Conservation (phyloP, 2,329 filamentous ascomycete genomes). For the Delphinella strobiligena region DNA sequence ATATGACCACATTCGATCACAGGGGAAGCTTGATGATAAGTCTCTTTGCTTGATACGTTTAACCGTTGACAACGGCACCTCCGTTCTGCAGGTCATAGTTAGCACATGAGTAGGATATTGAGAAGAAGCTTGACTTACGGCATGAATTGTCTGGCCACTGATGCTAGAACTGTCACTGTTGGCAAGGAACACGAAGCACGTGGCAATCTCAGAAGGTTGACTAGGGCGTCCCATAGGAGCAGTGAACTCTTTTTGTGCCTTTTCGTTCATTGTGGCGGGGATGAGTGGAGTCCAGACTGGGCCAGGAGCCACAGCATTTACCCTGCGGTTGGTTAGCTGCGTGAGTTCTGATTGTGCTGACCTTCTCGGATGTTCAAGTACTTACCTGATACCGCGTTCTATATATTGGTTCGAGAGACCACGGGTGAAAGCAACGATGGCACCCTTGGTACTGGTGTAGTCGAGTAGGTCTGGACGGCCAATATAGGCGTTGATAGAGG, state of each 20-base stretch:
- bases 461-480: conserved; percentile 70
- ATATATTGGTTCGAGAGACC: conserved; percentile 65
- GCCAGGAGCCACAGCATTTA: conserved; percentile 66
- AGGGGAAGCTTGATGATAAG: no score
- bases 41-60: no score
- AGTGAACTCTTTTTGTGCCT: conserved; percentile 60
- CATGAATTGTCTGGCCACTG: conserved; percentile 58
- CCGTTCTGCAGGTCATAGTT: conserved; percentile 30
- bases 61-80: conserved; percentile 42
- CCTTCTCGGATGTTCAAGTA: no score
- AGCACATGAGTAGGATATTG: neutral
- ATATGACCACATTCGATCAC: no score
- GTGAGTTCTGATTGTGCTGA: no score
- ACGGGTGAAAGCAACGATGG: conserved; percentile 68
- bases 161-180: conserved; percentile 62
- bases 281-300: conserved; percentile 71
- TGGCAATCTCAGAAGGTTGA: conserved; percentile 72
- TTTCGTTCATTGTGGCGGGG: conserved; percentile 57
- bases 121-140: conserved; percentile 13
- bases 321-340: no score
- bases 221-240: conserved; percentile 65
- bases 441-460: conserved; percentile 70
- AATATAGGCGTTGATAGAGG: conserved; percentile 72
- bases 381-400: conserved; percentile 57
- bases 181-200: conserved; percentile 71